phyloP scores from a whole-genome alignment of 2,329 filamentous ascomycete species.

The Diplocarpon mali region DNA sequence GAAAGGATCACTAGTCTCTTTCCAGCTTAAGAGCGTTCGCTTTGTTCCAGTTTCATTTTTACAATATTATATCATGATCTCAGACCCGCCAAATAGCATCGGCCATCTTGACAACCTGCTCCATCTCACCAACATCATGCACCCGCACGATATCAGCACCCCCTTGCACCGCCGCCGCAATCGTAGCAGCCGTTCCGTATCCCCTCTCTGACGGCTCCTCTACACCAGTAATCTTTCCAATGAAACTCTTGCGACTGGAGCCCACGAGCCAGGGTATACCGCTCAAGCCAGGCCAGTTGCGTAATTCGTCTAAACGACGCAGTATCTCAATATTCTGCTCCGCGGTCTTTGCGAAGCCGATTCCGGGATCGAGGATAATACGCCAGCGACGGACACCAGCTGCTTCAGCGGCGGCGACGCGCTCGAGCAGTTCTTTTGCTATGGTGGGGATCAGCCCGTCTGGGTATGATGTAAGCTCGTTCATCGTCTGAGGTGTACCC shows the following conservation, averaged over 20 bases:
- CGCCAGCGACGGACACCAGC: constrained; percentile 87
- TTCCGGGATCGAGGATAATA: constrained; percentile 85
- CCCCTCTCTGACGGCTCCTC: constrained; percentile 56
- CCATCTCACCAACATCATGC: constrained; percentile 85
- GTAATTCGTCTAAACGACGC: constrained; percentile 51
- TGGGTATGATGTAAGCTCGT: constrained; percentile 39
- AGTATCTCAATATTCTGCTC: constrained; percentile 76
- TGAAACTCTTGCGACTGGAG: constrained; percentile 78
- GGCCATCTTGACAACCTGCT: constrained; percentile 70
- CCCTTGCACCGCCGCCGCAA: constrained; percentile 73
- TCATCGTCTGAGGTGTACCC: constrained; percentile 58
- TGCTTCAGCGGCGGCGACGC: constrained; percentile 62
- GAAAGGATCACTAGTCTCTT: no score
- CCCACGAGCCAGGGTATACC: constrained; percentile 83
- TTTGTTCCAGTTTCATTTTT: no score
- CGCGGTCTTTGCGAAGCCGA: constrained; percentile 83
- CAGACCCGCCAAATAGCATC: constrained; percentile 73
- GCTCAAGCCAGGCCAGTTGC: constrained; percentile 50
- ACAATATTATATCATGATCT: neutral
- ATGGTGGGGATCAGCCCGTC: constrained; percentile 46
- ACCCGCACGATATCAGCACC: constrained; percentile 89
- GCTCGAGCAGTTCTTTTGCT: constrained; percentile 41
- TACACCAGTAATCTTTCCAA: constrained; percentile 73
- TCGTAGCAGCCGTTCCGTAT: constrained; percentile 82
- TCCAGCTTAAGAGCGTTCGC: no score